These are phyloP conservation scores for Trypanosoma rangeli DNA, from an alignment of 208 protist species.

Conservation along the genomic window DNA sequence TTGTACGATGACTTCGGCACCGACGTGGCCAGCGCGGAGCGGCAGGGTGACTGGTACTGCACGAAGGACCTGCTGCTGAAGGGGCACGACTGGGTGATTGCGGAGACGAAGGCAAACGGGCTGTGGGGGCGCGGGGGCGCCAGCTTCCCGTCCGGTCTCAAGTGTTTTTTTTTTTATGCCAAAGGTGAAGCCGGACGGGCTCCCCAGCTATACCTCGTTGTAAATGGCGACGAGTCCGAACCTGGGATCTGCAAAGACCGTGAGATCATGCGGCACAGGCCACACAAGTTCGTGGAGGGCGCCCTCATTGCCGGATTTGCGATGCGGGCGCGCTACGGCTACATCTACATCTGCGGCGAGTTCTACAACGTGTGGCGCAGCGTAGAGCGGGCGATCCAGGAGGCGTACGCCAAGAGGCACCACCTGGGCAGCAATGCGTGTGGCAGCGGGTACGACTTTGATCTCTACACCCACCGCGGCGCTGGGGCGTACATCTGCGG, in stretches of 20 bases:
- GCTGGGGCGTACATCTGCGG: slow-evolving; percentile 99
- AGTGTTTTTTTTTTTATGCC: slow-evolving; percentile 99
- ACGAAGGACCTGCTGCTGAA: slow-evolving; percentile 97
- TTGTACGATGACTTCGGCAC: slow-evolving; percentile 97
- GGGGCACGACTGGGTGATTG: slow-evolving; percentile 97
- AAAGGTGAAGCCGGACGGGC: slow-evolving; percentile 89
- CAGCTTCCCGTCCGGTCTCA: slow-evolving; percentile 98
- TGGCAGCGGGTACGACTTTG: slow-evolving; percentile 97
- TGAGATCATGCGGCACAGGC: slow-evolving; percentile 99
- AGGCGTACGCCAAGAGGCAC: slow-evolving; percentile 95
- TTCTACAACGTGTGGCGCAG: slow-evolving; percentile 96
- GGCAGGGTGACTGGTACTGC: slow-evolving; percentile 98
- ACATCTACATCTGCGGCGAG: slow-evolving; percentile 99
- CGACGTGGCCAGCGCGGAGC: slow-evolving; percentile 90
- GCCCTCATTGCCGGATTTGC: slow-evolving; percentile 96
- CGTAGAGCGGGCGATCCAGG: slow-evolving; percentile 95
- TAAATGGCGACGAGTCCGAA: slow-evolving; percentile 99
- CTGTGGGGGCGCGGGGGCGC: slow-evolving; percentile 98
- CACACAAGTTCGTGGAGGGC: slow-evolving; percentile 99
- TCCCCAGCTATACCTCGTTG: slow-evolving; percentile 98
- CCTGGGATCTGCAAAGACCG: slow-evolving; percentile 99
- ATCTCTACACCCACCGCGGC: slow-evolving; percentile 97
- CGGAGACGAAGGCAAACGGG: slow-evolving; percentile 96
- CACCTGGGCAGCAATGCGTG: slow-evolving; percentile 98
- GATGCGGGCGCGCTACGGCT: slow-evolving; percentile 96